A percentile compares a stretch with the other conserved stretches of the same genome.
phyloP scores from a whole-genome alignment of 495 filamentous ascomycete species.

The Stereocaulon alpinum region DNA sequence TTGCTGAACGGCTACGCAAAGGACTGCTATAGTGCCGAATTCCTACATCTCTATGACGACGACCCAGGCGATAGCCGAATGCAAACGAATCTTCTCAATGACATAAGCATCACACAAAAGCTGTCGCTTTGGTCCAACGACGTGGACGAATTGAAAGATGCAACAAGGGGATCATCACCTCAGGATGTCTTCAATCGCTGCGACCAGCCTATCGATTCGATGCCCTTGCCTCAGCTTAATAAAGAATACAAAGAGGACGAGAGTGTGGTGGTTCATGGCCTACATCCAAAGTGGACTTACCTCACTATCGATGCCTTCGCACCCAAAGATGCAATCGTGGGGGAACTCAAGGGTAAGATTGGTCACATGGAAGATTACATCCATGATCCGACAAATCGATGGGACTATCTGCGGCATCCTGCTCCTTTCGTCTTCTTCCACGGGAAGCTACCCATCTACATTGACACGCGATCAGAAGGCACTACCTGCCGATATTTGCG shows the following conservation, averaged over 20 bases:
- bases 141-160: constrained; percentile 36
- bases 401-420: constrained; percentile 65
- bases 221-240: constrained; percentile 38
- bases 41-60: constrained; percentile 58
- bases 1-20: constrained; percentile 42
- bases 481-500: constrained; percentile 74
- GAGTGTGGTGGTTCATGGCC: constrained; percentile 34
- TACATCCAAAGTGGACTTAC: constrained; percentile 55
- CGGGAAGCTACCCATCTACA: constrained; percentile 71
- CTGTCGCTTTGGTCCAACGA: constrained; percentile 66
- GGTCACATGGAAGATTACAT: constrained; percentile 71
- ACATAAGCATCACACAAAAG: constrained; percentile 53
- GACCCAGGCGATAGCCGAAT: constrained; percentile 45
- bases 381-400: constrained; percentile 59
- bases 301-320: constrained; percentile 55
- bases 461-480: constrained; percentile 79
- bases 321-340: constrained; percentile 57
- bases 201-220: constrained; percentile 44
- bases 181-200: constrained; percentile 43
- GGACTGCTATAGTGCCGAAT: constrained; percentile 61
- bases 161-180: constrained; percentile 33
- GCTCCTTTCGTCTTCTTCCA: constrained; percentile 82
- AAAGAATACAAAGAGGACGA: constrained; percentile 39
- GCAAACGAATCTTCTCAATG: constrained; percentile 56
- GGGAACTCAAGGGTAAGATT: constrained; percentile 80